These are phyloP conservation scores for Ophiostoma australiae DNA, from an alignment of 2,329 filamentous ascomycete species.

Conservation along the genomic window DNA sequence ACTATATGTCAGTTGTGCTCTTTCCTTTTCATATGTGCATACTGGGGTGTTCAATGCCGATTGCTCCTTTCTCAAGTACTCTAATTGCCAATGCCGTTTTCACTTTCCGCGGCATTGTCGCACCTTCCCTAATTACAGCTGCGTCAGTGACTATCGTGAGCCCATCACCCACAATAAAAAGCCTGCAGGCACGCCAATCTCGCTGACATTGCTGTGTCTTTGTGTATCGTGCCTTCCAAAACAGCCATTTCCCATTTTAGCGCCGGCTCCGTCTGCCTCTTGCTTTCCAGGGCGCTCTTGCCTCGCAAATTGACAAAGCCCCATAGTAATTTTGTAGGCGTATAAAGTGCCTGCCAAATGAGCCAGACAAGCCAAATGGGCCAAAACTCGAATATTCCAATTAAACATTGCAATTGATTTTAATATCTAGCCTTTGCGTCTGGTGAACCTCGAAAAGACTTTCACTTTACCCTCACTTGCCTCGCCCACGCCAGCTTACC, in stretches of 20 bases:
- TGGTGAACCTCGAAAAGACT: slow-evolving; percentile 12
- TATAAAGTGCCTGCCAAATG: slow-evolving; percentile 1
- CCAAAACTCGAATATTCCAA: slow-evolving; percentile 3
- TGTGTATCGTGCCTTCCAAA: slow-evolving; percentile 12
- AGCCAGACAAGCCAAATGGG: neutral
- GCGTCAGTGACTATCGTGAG: neutral
- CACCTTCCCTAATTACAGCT: neutral
- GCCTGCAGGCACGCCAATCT: slow-evolving; percentile 6
- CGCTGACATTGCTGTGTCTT: neutral
- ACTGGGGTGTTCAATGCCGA: neutral
- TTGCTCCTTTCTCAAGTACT: neutral
- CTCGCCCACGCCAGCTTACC: neutral
- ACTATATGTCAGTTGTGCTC: neutral
- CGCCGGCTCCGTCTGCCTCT: neutral
- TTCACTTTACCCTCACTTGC: slow-evolving; percentile 9
- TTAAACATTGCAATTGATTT: neutral
- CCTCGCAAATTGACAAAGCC: slow-evolving; percentile 13
- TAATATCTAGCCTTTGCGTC: neutral
- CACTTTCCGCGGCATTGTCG: neutral
- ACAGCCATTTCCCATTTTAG: neutral
- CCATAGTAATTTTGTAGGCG: slow-evolving; percentile 7
- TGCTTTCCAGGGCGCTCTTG: neutral
- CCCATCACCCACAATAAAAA: slow-evolving; percentile 2
- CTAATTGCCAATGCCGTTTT: neutral
- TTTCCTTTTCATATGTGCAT: neutral